Conservation (phyloP, 1,139 yeast species). For the Debaryomyces robertsiae region DNA sequence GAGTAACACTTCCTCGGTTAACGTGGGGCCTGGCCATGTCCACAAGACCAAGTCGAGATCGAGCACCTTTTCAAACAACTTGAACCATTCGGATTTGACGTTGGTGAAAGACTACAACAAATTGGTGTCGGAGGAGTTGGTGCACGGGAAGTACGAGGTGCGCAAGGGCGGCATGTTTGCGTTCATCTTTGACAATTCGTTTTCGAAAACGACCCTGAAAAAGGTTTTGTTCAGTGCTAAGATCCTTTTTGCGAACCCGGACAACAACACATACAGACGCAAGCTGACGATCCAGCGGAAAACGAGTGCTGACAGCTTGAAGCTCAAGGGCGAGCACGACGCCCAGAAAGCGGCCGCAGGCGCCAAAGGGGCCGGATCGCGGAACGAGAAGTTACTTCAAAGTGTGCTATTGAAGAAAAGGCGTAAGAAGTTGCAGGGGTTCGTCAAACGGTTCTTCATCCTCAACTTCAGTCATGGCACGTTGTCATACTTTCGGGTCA, state of each 20-base stretch:
- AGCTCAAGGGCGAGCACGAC: slow-evolving; percentile 3
- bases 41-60: slow-evolving; percentile 41
- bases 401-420: slow-evolving; percentile 76
- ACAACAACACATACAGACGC: slow-evolving; percentile 8
- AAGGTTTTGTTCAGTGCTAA: slow-evolving; percentile 70
- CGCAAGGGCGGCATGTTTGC: slow-evolving; percentile 71
- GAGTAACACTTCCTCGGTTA: slow-evolving; percentile 10
- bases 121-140: slow-evolving; percentile 57
- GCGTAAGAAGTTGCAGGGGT: slow-evolving; percentile 80
- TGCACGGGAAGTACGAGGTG: slow-evolving; percentile 64
- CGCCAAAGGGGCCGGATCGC: slow-evolving; percentile 24
- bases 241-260: slow-evolving; percentile 25
- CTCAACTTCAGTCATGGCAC: slow-evolving; percentile 82
- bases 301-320: slow-evolving; percentile 4
- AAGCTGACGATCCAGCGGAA: slow-evolving; percentile 10
- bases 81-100: slow-evolving; percentile 41
- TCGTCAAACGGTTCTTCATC: slow-evolving; percentile 79
- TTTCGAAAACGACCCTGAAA: slow-evolving; percentile 82
- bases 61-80: slow-evolving; percentile 35
- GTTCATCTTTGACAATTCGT: slow-evolving; percentile 88
- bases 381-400: slow-evolving; percentile 65
- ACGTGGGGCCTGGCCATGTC: slow-evolving; percentile 20
- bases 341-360: not conserved
- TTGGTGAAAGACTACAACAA: slow-evolving; percentile 48
- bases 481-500: slow-evolving; percentile 71